Evolutionary conservation across 2,329 filamentous ascomycete genomes (phyloP), one percentile per base, ranked within the genome.

Genomic region (Ophiostoma sp.): DNA sequence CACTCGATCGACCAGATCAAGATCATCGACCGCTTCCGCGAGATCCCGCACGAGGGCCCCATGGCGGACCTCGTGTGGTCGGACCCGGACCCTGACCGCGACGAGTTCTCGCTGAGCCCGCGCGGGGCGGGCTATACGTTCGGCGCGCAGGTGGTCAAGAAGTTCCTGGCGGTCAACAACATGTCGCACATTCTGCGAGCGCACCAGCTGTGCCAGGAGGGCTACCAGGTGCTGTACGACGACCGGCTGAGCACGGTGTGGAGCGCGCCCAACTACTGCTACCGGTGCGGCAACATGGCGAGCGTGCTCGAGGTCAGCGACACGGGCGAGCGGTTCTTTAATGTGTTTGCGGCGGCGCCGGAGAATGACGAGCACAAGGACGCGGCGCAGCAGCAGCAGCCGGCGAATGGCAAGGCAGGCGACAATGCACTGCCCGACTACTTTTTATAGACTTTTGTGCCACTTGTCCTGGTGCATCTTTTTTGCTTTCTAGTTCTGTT

Each of bases 61-160:
- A 99, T 99, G 95, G 95, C 95, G n/a, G 95, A 99, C 79, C 83
- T 99, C 5, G 95, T 99, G 41, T 99, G 95, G 95, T 97, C 93
- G 27, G 95, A 99, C 78, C 95, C 95, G 0, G 95, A 99, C 78
- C 90, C 92, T n/a, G 95, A 99, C 76, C 87, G 94, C 71, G 95
- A 99, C 80, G 95, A 99, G 79, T 99, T 99, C 80, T 96, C 92
- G 7, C 86, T 99, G 20, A 96, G 92, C 8, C 95, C 95, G 2
- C 87, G 95, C 73, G 95, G 95, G 62, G 95, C 95, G 27, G 95
- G 95, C 33, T 99, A 99, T 79, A 98, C 94, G 0, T 99, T 99
- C 78, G 95, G 95, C 70, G 93, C 94, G 7, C 95, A 98, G 79
- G 95, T 99, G 20, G 95, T 99, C 68, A 96, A 94, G 81, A 99